A percentile compares a stretch with the other conserved stretches of the same genome.
phyloP scores from a whole-genome alignment of 768 basidiomycete genomes.

The Kwoniella dendrophila region DNA sequence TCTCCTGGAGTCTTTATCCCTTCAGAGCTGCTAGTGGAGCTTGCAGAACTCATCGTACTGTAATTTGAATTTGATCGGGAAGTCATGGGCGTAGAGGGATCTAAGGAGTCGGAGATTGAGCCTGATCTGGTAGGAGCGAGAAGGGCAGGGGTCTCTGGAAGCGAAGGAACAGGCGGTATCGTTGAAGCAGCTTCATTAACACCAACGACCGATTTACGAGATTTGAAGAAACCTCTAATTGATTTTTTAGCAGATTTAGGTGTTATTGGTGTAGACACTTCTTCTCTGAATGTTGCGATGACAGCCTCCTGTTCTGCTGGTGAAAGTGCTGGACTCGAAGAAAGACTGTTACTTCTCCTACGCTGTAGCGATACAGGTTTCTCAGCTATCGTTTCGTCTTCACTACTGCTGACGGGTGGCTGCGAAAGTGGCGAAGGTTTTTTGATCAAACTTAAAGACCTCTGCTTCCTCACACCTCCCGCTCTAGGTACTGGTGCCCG shows the following conservation, averaged over 20 bases:
- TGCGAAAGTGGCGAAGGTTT: slow-evolving; percentile 30
- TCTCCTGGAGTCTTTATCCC: slow-evolving; percentile 38
- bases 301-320: slow-evolving; percentile 13
- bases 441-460: slow-evolving; percentile 22
- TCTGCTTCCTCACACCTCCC: slow-evolving; percentile 15
- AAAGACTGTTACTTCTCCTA: slow-evolving; percentile 16
- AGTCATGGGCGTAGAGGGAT: slow-evolving; percentile 35
- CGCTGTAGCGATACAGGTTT: slow-evolving; percentile 3
- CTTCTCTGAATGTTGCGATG: slow-evolving; percentile 4
- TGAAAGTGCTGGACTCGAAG: slow-evolving; percentile 5
- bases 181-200: neutral
- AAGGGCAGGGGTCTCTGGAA: slow-evolving; percentile 7
- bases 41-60: slow-evolving; percentile 28
- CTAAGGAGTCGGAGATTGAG: neutral
- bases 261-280: slow-evolving; percentile 8
- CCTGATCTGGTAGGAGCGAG: slow-evolving; percentile 3
- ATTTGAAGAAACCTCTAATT: slow-evolving; percentile 14
- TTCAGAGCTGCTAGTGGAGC: slow-evolving; percentile 36
- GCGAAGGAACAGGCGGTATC: slow-evolving; percentile 6
- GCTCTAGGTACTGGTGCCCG: slow-evolving; percentile 3
- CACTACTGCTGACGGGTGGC: slow-evolving; percentile 14
- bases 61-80: slow-evolving; percentile 33
- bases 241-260: slow-evolving; percentile 23
- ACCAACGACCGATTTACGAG: slow-evolving; percentile 14
- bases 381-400: slow-evolving; percentile 4